phyloP scores from a whole-genome alignment of 176 grass and related monocot species.

The Musa schizocarpa region DNA sequence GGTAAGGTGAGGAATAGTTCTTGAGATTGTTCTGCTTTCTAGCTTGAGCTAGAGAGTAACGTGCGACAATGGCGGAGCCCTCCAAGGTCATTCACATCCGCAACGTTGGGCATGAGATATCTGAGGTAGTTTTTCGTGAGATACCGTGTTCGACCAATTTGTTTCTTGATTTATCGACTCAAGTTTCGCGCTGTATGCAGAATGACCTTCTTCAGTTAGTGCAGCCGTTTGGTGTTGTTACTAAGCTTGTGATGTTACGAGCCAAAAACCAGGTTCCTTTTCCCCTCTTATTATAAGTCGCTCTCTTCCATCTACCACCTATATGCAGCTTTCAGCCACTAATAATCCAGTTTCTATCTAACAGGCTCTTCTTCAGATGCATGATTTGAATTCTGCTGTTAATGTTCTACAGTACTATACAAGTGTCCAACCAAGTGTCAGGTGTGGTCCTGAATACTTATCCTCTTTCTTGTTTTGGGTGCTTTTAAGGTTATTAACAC shows the following conservation, averaged over 20 bases:
- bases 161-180: no score
- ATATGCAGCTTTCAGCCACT: conserved; percentile 2
- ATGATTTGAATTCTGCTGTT: conserved; percentile 60
- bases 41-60: not conserved
- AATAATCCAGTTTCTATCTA: not conserved
- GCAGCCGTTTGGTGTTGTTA: conserved; percentile 70
- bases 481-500: no score
- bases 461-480: not conserved
- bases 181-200: conserved; percentile 19
- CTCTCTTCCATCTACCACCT: not conserved
- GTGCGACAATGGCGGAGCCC: conserved; percentile 63
- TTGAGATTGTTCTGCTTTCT: not conserved
- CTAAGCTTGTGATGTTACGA: conserved; percentile 80
- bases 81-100: conserved; percentile 97
- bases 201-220: conserved; percentile 82
- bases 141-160: no score
- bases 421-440: conserved; percentile 72
- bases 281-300: not conserved
- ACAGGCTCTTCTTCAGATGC: conserved; percentile 92
- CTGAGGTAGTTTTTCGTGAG: conserved; percentile 41
- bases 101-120: conserved; percentile 92
- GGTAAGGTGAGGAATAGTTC: not conserved
- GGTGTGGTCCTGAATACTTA: conserved; percentile 31
- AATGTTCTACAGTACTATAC: conserved; percentile 81
- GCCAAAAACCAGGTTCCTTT: conserved; percentile 78